Base-by-base conservation (phyloP, 495 filamentous ascomycete genomes). In the Xylaria castorea region DNA sequence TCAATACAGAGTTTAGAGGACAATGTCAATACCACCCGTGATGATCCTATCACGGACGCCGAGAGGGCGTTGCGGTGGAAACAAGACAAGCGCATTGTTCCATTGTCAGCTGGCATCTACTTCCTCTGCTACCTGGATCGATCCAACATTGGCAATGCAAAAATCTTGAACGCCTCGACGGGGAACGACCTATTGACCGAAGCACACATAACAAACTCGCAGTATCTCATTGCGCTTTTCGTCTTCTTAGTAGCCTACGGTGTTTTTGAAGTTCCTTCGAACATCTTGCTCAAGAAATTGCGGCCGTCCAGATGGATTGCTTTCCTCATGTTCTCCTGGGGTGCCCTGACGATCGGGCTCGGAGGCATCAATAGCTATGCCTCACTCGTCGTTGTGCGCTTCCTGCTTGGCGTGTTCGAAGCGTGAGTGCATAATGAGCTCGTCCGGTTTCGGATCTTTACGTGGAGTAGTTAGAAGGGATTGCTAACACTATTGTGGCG, bases 251-350 rank as follows among this genome's bases (percentile, higher is more conserved):
- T 83, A 11, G 78, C 80, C 3, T 83, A 83, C 53, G 77, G 78
- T 5, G 64, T 82, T 8, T 78, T 81, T 60, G 80, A 80, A 27
- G 77, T 92, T 0, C 77, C 92, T 57, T 94, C 92, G 25, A 96
- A 97, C 76, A 78, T 97, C 67, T 80, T 97, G 18, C 86, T 97
- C 51, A 95, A 95, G 79, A 86, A 86, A 1, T 75, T 91, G 38
- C 66, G 80, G 5, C 83, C 83, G 3, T 81, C 79, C 67, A 76
- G 85, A 65, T 90, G 88, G 85, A 86, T 92, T 20, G 85, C 89
- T 0, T 86, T 87, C 36, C 81, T 91, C 22, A 91, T 90, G 85
- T 73, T 87, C 58, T 77, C 86, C 0, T 90, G 87, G 87, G 86
- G 85, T 0, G 76, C 88, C 9, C 80, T 86, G 3, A 87, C 88